Evolutionary conservation across 306 rosid genomes (phyloP).

Genomic region (Dalbergia oliveri): DNA sequence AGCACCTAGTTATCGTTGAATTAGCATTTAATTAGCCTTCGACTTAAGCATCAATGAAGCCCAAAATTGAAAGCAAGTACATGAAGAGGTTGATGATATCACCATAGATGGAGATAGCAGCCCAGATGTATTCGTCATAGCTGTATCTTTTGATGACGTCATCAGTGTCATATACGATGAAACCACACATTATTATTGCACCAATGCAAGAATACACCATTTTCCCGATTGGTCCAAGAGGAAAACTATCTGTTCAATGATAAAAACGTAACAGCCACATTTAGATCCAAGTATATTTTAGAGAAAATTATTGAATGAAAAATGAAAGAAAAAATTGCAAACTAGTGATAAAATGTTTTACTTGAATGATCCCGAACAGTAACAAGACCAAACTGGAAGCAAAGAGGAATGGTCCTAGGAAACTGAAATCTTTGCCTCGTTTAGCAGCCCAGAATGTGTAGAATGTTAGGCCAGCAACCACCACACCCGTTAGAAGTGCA

Average conservation of each 20-base stretch:
- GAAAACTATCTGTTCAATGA: conserved; percentile 49
- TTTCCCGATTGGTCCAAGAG: conserved; percentile 54
- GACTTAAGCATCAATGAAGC: conserved; percentile 7
- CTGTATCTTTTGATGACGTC: conserved; percentile 53
- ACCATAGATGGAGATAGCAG: conserved; percentile 60
- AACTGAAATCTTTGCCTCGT: conserved; percentile 63
- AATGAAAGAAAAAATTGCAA: background rate
- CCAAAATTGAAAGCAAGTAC: conserved; percentile 36
- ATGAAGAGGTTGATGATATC: conserved; percentile 59
- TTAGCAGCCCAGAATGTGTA: conserved; percentile 75
- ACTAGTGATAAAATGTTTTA: conserved; percentile 29
- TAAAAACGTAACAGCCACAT: background rate
- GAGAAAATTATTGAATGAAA: background rate
- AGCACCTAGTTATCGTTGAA: no score
- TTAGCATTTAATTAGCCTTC: background rate
- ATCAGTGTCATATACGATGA: conserved; percentile 58
- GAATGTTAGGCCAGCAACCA: conserved; percentile 51
- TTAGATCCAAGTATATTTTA: background rate
- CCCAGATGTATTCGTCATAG: conserved; percentile 68
- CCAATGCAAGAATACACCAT: conserved; percentile 54
- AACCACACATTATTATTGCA: conserved; percentile 65
- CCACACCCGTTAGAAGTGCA: conserved; percentile 56
- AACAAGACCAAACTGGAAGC: conserved; percentile 55
- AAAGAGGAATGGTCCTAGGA: conserved; percentile 69
- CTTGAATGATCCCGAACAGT: conserved; percentile 59